Percentiles rank a stretch among this genome's conserved stretches.
phyloP scores from a whole-genome alignment of 2,329 filamentous ascomycete genomes.

The Scytalidium lignicola region DNA sequence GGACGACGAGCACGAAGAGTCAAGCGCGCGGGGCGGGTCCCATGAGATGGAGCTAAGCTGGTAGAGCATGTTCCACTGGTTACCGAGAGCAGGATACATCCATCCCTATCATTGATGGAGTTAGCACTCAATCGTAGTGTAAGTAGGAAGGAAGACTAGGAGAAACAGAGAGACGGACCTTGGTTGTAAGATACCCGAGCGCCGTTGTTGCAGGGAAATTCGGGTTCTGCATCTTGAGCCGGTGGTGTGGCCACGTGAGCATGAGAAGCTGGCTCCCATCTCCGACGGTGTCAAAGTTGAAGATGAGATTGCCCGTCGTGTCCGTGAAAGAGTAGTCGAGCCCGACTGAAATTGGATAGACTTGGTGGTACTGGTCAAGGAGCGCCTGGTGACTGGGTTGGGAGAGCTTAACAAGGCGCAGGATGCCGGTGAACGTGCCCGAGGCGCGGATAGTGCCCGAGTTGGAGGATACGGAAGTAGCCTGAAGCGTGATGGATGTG shows the following conservation, averaged over 20 bases:
- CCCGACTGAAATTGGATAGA: slow-evolving; percentile 15
- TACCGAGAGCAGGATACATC: slow-evolving; percentile 21
- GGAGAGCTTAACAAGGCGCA: slow-evolving; percentile 18
- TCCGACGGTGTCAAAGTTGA: slow-evolving; percentile 18
- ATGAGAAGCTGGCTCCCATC: slow-evolving; percentile 15
- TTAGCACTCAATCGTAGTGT: no score
- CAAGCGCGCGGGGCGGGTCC: slow-evolving; percentile 17
- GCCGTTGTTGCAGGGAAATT: slow-evolving; percentile 14
- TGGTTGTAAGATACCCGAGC: slow-evolving; percentile 19
- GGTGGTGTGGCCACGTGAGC: slow-evolving; percentile 22
- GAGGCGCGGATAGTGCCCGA: slow-evolving; percentile 14
- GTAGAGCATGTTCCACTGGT: slow-evolving; percentile 18
- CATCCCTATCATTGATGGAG: slow-evolving; percentile 11
- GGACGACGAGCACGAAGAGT: slow-evolving; percentile 14
- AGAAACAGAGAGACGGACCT: slow-evolving; percentile 11
- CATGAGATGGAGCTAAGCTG: slow-evolving; percentile 16
- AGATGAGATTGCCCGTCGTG: slow-evolving; percentile 16
- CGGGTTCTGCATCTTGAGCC: slow-evolving; percentile 14
- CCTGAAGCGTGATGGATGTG: slow-evolving; percentile 16
- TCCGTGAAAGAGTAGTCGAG: slow-evolving; percentile 17
- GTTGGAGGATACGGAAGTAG: slow-evolving; percentile 9
- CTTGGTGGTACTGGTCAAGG: slow-evolving; percentile 16
- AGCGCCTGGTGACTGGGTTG: slow-evolving; percentile 16
- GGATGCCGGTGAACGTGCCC: slow-evolving; percentile 13
- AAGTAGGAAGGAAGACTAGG: background rate